These are phyloP conservation scores for Fistulinella staudtii DNA, from an alignment of 1,284 basidiomycete species.

Conservation along the genomic window DNA sequence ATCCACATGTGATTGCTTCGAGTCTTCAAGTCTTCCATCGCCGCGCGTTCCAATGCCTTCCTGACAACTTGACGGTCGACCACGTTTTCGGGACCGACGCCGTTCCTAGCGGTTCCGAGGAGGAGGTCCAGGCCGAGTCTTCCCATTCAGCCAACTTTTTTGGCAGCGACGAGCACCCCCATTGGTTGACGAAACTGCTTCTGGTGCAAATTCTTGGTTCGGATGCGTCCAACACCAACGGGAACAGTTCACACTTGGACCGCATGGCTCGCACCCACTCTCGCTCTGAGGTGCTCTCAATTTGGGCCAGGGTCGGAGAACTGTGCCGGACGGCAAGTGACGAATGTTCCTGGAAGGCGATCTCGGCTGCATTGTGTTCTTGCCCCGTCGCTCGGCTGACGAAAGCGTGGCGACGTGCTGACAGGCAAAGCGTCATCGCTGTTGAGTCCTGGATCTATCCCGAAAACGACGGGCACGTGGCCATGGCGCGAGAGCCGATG, in stretches of 20 bases:
- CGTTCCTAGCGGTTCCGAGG: conserved; percentile 10
- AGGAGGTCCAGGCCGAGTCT: conserved; percentile 5
- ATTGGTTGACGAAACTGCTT: conserved; percentile 74
- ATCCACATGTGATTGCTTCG: conserved; percentile 52
- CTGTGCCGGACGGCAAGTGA: conserved; percentile 64
- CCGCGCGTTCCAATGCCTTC: conserved; percentile 44
- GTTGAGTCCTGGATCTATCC: conserved; percentile 65
- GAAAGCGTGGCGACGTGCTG: conserved; percentile 73
- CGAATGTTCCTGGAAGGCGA: conserved; percentile 72
- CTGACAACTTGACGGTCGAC: conserved; percentile 48
- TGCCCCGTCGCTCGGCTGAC: conserved; percentile 69
- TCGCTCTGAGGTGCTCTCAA: conserved; percentile 64
- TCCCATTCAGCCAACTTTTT: conserved; percentile 43
- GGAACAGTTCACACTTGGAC: conserved; percentile 35
- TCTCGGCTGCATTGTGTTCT: conserved; percentile 62
- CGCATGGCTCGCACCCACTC: conserved; percentile 59
- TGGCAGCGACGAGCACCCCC: conserved; percentile 65
- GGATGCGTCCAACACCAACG: conserved; percentile 37
- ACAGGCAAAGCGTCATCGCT: conserved; percentile 48
- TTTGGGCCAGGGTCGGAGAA: conserved; percentile 71
- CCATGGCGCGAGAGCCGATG: conserved; percentile 39
- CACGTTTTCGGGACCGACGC: conserved; percentile 37
- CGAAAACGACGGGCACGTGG: conserved; percentile 35
- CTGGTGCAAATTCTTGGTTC: conserved; percentile 64
- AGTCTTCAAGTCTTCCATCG: conserved; percentile 61